Percentiles rank a stretch among this genome's conserved stretches.
phyloP scores from a whole-genome alignment of 73 alveolate species.

The Paramecium bursaria region DNA sequence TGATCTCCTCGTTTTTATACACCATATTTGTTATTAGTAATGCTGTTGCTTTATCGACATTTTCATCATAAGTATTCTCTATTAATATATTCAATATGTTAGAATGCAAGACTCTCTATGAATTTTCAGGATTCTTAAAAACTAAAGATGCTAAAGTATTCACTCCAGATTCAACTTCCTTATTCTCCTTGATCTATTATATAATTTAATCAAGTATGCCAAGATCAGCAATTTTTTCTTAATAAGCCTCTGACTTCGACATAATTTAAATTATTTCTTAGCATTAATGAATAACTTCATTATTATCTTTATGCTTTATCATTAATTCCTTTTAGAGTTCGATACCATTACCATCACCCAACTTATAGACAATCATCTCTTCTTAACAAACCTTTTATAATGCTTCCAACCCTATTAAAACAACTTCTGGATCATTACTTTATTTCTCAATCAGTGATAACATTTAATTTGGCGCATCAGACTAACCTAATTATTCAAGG shows the following conservation, averaged over 20 bases:
- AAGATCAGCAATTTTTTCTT: conserved; percentile 30
- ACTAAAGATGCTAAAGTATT: conserved; percentile 5
- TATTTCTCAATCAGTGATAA: background rate
- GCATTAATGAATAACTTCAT: background rate
- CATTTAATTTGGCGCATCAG: conserved; percentile 3
- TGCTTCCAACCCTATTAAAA: conserved; percentile 18
- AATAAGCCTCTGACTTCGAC: conserved; percentile 19
- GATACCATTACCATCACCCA: conserved; percentile 28
- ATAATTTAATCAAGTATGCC: conserved; percentile 18
- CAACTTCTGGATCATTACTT: conserved; percentile 35
- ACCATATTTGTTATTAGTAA: conserved; percentile 9
- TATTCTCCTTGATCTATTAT: background rate
- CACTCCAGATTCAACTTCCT: conserved; percentile 28
- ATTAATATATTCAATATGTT: background rate
- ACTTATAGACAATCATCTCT: conserved; percentile 13
- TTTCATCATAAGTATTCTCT: background rate
- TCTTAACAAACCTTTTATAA: conserved; percentile 40
- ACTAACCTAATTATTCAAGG: background rate
- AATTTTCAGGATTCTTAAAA: conserved; percentile 8
- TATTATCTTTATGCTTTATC: background rate
- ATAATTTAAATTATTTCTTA: conserved; percentile 9
- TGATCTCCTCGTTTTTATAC: conserved; percentile 38
- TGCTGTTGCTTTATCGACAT: background rate
- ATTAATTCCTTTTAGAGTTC: conserved; percentile 3
- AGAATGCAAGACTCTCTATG: background rate